phyloP scores from a whole-genome alignment of 2,329 filamentous ascomycete species.

The Boeremia lycopersici region DNA sequence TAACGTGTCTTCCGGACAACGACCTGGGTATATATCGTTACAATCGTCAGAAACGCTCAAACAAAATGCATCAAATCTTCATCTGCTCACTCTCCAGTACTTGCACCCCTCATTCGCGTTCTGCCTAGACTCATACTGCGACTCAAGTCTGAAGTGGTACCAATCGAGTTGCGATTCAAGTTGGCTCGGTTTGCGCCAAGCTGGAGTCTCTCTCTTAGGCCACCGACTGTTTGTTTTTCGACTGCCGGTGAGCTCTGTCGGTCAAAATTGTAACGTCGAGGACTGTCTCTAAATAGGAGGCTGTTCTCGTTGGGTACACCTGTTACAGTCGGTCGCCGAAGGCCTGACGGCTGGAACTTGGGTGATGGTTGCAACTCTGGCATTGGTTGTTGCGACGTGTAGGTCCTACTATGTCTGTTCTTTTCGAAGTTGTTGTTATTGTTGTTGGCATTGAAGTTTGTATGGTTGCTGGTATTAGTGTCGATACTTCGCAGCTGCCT shows the following conservation, averaged over 20 bases:
- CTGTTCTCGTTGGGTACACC: conserved; percentile 33
- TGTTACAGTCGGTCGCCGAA: conserved; percentile 40
- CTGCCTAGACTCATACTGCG: conserved; percentile 39
- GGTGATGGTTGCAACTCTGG: conserved; percentile 44
- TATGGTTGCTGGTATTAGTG: conserved; percentile 28
- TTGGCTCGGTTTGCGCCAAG: conserved; percentile 32
- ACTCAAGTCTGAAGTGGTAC: conserved; percentile 32
- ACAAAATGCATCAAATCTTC: conserved; percentile 10
- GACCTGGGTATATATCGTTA: conserved; percentile 39
- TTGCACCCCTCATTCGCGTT: conserved; percentile 36
- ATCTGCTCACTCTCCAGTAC: conserved; percentile 42
- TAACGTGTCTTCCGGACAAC: conserved; percentile 20
- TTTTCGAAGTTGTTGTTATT: conserved; percentile 16
- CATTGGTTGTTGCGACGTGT: conserved; percentile 46
- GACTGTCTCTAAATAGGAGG: conserved; percentile 35
- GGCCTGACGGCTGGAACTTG: conserved; percentile 33
- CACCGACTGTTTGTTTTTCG: conserved; percentile 36
- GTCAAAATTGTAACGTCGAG: conserved; percentile 35
- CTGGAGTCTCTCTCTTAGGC: conserved; percentile 33
- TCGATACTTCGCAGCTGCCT: conserved; percentile 38
- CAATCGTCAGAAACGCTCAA: conserved; percentile 32
- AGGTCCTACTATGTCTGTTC: conserved; percentile 39
- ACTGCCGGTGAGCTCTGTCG: conserved; percentile 40
- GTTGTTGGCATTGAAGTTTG: conserved; percentile 25
- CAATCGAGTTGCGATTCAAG: conserved; percentile 37